Evolutionary conservation across 345 rosid species (phyloP).

Genomic region (Cardiospermum halicacabum): DNA sequence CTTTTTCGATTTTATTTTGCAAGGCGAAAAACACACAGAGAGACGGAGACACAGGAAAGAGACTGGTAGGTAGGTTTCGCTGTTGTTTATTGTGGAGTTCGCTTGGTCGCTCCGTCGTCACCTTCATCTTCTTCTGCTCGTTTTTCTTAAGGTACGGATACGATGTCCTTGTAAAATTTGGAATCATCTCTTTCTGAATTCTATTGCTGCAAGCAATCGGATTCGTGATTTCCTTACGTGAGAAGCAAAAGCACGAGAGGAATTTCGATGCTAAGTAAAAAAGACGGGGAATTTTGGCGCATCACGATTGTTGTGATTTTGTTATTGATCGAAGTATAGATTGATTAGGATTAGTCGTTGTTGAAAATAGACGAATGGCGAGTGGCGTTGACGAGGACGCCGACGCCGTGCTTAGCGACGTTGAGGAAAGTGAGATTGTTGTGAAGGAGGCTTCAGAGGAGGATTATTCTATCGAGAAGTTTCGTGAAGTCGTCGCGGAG

Average conservation of each 20-base stretch:
- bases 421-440: conserved; percentile 54
- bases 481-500: conserved; percentile 65
- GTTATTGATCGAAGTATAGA: not conserved
- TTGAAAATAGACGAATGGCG: conserved; percentile 36
- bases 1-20: not conserved
- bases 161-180: not conserved
- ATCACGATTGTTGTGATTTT: not conserved
- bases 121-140: not conserved
- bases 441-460: conserved; percentile 36
- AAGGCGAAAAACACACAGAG: not conserved
- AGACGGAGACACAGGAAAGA: not conserved
- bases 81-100: not conserved
- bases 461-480: conserved; percentile 41
- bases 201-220: not conserved
- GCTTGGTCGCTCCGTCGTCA: conserved; percentile 8
- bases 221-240: not conserved
- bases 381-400: conserved; percentile 52
- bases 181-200: not conserved
- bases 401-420: conserved; percentile 86
- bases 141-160: not conserved
- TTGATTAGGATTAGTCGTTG: not conserved
- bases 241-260: not conserved
- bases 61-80: conserved; percentile 12
- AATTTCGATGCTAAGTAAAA: too few species aligned
- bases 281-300: not conserved